These are phyloP conservation scores for Naematelia aurantialba DNA, from an alignment of 768 basidiomycete species.

Conservation along the genomic window DNA sequence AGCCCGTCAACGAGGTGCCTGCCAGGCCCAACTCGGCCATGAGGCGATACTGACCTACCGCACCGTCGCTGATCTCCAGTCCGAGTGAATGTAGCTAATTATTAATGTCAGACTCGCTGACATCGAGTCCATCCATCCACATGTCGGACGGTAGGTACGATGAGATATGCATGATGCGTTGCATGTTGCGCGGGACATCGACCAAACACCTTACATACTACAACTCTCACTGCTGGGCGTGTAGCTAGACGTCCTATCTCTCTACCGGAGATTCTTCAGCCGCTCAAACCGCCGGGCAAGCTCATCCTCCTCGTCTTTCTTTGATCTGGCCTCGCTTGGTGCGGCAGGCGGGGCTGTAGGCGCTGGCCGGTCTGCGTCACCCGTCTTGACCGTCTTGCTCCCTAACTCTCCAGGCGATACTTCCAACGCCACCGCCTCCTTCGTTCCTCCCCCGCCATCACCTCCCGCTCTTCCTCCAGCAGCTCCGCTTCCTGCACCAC, in stretches of 20 bases:
- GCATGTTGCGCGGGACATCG: too few relatives aligned
- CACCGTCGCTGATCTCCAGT: too few relatives aligned
- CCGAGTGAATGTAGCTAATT: too few relatives aligned
- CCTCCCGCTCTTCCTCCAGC: constrained; percentile 21
- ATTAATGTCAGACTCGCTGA: too few relatives aligned
- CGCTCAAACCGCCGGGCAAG: constrained; percentile 77
- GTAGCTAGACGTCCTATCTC: too few relatives aligned
- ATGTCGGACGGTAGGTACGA: too few relatives aligned
- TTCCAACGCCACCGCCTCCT: constrained; percentile 7
- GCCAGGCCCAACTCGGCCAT: not conserved
- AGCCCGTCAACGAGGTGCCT: not conserved
- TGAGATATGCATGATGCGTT: too few relatives aligned
- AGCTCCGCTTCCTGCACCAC: constrained; percentile 25
- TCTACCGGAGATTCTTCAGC: constrained; percentile 69
- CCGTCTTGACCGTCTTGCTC: constrained; percentile 10
- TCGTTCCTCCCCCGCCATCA: constrained; percentile 8
- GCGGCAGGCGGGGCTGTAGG: constrained; percentile 9
- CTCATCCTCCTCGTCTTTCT: constrained; percentile 53
- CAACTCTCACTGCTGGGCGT: too few relatives aligned
- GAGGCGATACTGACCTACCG: not conserved
- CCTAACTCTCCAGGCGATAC: not conserved
- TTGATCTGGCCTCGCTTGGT: constrained; percentile 17
- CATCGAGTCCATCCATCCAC: too few relatives aligned
- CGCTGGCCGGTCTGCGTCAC: constrained; percentile 28
- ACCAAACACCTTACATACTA: too few relatives aligned